phyloP scores from a whole-genome alignment of 2,329 filamentous ascomycete species.

The Claviceps purpurea region DNA sequence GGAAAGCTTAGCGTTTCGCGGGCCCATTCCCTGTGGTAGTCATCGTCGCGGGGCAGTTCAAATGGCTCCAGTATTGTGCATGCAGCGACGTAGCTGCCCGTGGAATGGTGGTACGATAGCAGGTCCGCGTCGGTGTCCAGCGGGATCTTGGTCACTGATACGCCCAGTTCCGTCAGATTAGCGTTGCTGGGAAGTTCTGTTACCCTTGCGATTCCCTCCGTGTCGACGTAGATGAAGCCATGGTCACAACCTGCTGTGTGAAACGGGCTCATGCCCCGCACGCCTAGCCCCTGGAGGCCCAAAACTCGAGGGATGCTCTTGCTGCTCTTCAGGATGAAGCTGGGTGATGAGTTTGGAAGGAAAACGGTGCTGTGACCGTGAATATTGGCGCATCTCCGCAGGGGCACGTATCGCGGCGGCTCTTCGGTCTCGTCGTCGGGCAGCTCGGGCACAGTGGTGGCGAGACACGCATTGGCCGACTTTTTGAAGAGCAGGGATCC shows the following conservation, averaged over 20 bases:
- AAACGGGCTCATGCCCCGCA: slow-evolving; percentile 62
- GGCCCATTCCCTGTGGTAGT: slow-evolving; percentile 69
- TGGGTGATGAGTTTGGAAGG: slow-evolving; percentile 64
- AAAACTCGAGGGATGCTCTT: slow-evolving; percentile 65
- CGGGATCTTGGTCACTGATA: slow-evolving; percentile 59
- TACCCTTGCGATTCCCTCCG: slow-evolving; percentile 57
- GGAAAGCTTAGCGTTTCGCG: slow-evolving; percentile 51
- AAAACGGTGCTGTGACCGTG: slow-evolving; percentile 72
- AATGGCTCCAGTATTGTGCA: slow-evolving; percentile 59
- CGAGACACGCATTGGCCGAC: slow-evolving; percentile 52
- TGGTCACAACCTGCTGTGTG: slow-evolving; percentile 64
- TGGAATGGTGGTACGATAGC: slow-evolving; percentile 63
- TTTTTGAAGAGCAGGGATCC: slow-evolving; percentile 63
- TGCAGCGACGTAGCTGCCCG: slow-evolving; percentile 62
- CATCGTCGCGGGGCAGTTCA: slow-evolving; percentile 73
- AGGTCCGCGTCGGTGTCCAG: slow-evolving; percentile 58
- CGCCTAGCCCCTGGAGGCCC: slow-evolving; percentile 53
- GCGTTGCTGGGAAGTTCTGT: slow-evolving; percentile 55
- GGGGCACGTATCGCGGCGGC: slow-evolving; percentile 33
- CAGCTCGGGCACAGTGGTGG: slow-evolving; percentile 38
- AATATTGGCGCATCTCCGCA: slow-evolving; percentile 50
- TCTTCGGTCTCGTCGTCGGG: slow-evolving; percentile 37
- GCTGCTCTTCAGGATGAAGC: slow-evolving; percentile 70
- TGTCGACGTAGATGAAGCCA: slow-evolving; percentile 74
- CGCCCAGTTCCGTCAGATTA: slow-evolving; percentile 60